These are phyloP conservation scores for Trichocomaceae sp. DNA, from an alignment of 2,329 filamentous ascomycete genomes.

Conservation along the genomic window DNA sequence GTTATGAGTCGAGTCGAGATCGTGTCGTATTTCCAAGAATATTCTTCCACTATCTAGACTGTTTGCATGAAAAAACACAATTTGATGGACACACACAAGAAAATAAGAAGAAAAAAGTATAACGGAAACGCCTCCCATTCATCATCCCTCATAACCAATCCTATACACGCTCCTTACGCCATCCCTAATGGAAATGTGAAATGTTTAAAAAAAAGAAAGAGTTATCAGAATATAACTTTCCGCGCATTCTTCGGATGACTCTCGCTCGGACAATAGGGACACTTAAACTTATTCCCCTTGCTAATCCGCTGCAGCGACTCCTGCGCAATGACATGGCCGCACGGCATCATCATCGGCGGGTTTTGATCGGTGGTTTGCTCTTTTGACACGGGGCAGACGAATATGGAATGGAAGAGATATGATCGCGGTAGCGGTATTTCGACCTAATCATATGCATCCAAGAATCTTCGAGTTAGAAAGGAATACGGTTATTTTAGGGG, in stretches of 20 bases:
- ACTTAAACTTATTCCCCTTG: constrained; percentile 81
- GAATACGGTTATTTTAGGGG: too few species aligned
- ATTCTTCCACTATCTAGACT: too few species aligned
- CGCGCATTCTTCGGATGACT: constrained; percentile 69
- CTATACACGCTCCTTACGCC: constrained; percentile 9
- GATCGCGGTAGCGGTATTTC: constrained; percentile 59
- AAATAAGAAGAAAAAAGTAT: neutral
- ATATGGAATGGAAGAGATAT: constrained; percentile 85
- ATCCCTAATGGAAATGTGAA: too few species aligned
- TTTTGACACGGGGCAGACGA: constrained; percentile 95
- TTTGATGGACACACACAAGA: too few species aligned
- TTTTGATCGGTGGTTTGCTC: constrained; percentile 91
- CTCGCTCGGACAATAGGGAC: constrained; percentile 89
- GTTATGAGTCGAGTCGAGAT: too few species aligned
- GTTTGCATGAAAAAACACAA: too few species aligned
- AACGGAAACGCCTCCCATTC: neutral
- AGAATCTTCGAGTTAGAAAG: constrained; percentile 51
- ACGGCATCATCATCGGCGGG: constrained; percentile 94
- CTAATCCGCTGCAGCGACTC: constrained; percentile 74
- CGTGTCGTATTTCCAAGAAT: too few species aligned
- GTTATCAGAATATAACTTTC: constrained; percentile 58
- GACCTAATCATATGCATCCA: constrained; percentile 39
- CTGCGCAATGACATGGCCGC: constrained; percentile 85
- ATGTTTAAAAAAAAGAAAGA: neutral
- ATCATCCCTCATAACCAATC: constrained; percentile 4